Percentiles rank a stretch among this genome's conserved stretches.
Conservation (phyloP, 73 alveolate genomes). For the Stentor coeruleus region DNA sequence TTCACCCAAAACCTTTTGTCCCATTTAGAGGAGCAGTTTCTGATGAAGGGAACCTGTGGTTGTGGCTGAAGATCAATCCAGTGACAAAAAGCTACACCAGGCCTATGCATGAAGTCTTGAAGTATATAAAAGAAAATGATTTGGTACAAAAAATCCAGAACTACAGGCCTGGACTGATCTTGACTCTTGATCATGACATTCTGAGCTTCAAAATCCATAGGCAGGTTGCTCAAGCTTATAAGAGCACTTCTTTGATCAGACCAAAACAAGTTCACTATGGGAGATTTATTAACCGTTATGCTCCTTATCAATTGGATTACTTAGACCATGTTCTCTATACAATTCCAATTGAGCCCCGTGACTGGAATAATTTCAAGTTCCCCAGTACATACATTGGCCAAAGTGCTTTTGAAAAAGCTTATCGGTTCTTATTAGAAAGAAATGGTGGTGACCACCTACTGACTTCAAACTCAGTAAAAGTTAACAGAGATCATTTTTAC, state of each 20-base stretch:
- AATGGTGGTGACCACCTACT: conserved; percentile 30
- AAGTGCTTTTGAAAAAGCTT: conserved; percentile 3
- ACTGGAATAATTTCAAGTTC: conserved; percentile 18
- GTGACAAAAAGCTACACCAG: conserved; percentile 5
- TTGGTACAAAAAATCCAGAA: neutral
- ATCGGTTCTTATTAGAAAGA: conserved; percentile 1
- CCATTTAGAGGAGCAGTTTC: conserved; percentile 14
- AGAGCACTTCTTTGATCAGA: neutral
- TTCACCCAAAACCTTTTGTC: conserved; percentile 22
- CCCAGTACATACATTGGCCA: conserved; percentile 28
- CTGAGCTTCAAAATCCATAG: conserved; percentile 18
- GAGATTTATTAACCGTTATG: neutral
- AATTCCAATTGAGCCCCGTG: conserved; percentile 10
- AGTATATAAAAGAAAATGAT: neutral
- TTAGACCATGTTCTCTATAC: conserved; percentile 25
- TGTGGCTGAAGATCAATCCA: conserved; percentile 24
- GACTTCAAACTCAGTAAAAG: neutral
- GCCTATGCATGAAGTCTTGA: neutral
- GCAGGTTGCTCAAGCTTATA: conserved; percentile 12
- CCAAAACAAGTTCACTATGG: conserved; percentile 25
- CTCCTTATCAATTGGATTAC: neutral
- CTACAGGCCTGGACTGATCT: conserved; percentile 8
- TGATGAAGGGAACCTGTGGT: conserved; percentile 26
- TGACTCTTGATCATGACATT: conserved; percentile 7
- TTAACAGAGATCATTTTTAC: conserved; percentile 18